Evolutionary conservation across 2,329 filamentous ascomycete species (phyloP).

Genomic region (Phyllosticta citrichinensis): DNA sequence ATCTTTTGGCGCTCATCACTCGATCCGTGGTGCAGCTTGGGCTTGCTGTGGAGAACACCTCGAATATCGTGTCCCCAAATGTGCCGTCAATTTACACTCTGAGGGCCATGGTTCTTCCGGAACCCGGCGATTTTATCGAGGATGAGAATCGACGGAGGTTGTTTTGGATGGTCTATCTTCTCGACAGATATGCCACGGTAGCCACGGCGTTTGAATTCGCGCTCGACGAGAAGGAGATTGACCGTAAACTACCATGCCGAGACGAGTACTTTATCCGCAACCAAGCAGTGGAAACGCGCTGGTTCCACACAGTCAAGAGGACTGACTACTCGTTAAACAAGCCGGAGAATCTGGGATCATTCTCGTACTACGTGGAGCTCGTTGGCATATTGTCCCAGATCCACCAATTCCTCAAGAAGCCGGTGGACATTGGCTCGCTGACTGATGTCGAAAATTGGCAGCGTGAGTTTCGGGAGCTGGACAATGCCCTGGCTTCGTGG

Average conservation of each 20-base stretch:
- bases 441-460: slow-evolving; percentile 88
- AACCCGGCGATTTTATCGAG: slow-evolving; percentile 77
- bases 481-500: slow-evolving; percentile 70
- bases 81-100: slow-evolving; percentile 84
- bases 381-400: slow-evolving; percentile 79
- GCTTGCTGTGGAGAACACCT: slow-evolving; percentile 71
- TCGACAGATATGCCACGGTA: slow-evolving; percentile 84
- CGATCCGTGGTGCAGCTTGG: slow-evolving; percentile 82
- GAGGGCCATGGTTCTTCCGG: slow-evolving; percentile 72
- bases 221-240: slow-evolving; percentile 79
- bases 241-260: slow-evolving; percentile 74
- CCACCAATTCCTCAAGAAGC: slow-evolving; percentile 78
- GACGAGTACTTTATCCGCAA: slow-evolving; percentile 82
- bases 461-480: slow-evolving; percentile 72
- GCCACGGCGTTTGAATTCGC: slow-evolving; percentile 89
- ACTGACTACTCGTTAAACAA: slow-evolving; percentile 56
- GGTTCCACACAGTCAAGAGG: slow-evolving; percentile 49
- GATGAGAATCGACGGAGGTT: slow-evolving; percentile 76
- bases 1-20: slow-evolving; percentile 79
- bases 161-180: slow-evolving; percentile 90
- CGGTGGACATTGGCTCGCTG: slow-evolving; percentile 76
- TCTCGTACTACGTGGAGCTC: slow-evolving; percentile 85
- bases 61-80: slow-evolving; percentile 64
- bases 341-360: slow-evolving; percentile 74
- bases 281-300: slow-evolving; percentile 71